Percentiles rank a stretch among this genome's conserved stretches.
Evolutionary conservation across 2,329 filamentous ascomycete genomes (phyloP).

Genomic region (Alternaria triticina): DNA sequence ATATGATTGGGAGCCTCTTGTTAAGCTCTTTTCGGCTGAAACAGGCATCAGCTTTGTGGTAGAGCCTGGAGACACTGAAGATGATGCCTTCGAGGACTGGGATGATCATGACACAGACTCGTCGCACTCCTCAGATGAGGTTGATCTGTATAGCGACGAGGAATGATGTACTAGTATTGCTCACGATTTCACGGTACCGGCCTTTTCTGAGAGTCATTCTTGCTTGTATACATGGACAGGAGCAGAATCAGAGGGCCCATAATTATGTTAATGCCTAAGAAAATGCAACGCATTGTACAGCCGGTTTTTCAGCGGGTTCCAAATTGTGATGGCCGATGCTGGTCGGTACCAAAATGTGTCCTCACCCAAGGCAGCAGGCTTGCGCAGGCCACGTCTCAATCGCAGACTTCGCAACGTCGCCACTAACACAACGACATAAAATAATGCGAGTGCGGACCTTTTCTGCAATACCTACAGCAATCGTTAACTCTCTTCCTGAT

Average conservation of each 20-base stretch:
- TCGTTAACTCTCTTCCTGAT: not conserved
- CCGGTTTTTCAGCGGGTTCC: not conserved
- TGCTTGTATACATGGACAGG: not conserved
- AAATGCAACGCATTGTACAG: not conserved
- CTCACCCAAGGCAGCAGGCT: not conserved
- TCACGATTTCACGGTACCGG: not conserved
- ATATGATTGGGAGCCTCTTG: constrained; percentile 21
- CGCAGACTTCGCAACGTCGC: not conserved
- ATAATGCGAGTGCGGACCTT: not conserved
- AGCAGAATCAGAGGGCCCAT: not conserved
- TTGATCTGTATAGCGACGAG: constrained; percentile 20
- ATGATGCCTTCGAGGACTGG: constrained; percentile 7
- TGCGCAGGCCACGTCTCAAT: not conserved
- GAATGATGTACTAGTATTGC: not conserved
- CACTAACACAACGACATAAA: not conserved
- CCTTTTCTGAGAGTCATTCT: not conserved
- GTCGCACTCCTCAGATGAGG: constrained; percentile 19
- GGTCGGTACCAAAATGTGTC: not conserved
- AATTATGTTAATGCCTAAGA: not conserved
- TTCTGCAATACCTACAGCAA: not conserved
- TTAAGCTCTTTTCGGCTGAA: constrained; percentile 2
- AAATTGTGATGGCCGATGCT: not conserved
- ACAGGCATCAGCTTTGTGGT: constrained; percentile 13
- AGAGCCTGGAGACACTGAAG: constrained; percentile 1
- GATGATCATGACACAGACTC: constrained; percentile 9